A percentile compares a stretch with the other conserved stretches of the same genome.
Evolutionary conservation across 495 filamentous ascomycete genomes (phyloP).

Genomic region (Penicillium salamii): DNA sequence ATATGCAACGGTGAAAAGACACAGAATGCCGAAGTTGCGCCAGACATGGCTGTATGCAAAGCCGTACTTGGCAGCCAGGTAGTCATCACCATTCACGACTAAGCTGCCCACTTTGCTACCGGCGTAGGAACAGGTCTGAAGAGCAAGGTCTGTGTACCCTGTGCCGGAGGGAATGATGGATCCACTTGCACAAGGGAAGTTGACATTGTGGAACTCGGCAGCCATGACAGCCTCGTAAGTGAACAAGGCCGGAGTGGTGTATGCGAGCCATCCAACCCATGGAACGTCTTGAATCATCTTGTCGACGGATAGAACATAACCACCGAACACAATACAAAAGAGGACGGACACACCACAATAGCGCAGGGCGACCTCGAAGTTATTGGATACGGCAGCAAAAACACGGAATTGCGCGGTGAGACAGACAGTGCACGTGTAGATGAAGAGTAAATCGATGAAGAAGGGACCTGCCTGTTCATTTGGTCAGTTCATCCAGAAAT

Average conservation of each 20-base stretch:
- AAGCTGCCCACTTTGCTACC: conserved; percentile 49
- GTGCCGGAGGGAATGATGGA: conserved; percentile 58
- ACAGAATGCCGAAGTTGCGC: conserved; percentile 64
- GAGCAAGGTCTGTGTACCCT: conserved; percentile 46
- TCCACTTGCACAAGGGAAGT: conserved; percentile 45
- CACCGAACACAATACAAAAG: conserved; percentile 35
- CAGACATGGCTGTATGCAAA: conserved; percentile 58
- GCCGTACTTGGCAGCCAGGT: conserved; percentile 48
- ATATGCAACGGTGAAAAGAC: conserved; percentile 59
- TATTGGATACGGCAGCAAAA: conserved; percentile 40
- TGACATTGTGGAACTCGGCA: conserved; percentile 50
- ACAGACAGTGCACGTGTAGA: conserved; percentile 49
- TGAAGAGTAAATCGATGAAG: conserved; percentile 57
- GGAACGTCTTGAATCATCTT: conserved; percentile 36
- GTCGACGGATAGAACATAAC: conserved; percentile 36
- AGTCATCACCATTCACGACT: conserved; percentile 50
- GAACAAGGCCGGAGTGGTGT: conserved; percentile 67
- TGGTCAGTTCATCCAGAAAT: not conserved
- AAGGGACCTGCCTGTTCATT: conserved; percentile 38
- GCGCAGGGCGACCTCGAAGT: conserved; percentile 38
- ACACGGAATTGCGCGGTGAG: conserved; percentile 48
- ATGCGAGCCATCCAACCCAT: conserved; percentile 41
- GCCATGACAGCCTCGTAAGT: conserved; percentile 62
- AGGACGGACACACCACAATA: conserved; percentile 36
- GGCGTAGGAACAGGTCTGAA: conserved; percentile 58